These are phyloP conservation scores for Lichtheimia ramosa DNA, from an alignment of 371 early-diverging fungal species.

Conservation along the genomic window DNA sequence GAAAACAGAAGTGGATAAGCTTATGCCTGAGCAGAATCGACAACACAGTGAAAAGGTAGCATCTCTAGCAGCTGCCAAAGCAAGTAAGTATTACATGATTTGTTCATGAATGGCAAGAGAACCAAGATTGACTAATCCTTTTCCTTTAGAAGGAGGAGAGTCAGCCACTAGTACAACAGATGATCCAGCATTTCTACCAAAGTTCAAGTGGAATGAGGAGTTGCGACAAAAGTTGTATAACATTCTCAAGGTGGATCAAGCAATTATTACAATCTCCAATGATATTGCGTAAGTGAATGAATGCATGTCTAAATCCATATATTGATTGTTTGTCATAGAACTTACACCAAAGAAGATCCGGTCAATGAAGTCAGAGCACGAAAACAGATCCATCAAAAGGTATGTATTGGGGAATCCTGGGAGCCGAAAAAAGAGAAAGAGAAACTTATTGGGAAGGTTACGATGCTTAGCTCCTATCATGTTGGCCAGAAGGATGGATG, in stretches of 20 bases:
- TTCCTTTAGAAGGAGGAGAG: conserved; percentile 1
- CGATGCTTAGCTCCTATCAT: conserved; percentile 35
- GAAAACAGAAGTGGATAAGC: conserved; percentile 29
- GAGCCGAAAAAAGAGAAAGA: too few relatives aligned
- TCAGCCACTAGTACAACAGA: neutral
- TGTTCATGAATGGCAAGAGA: neutral
- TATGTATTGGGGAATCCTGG: conserved; percentile 1
- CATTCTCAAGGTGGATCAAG: conserved; percentile 37
- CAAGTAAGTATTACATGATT: conserved; percentile 3
- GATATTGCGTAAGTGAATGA: conserved; percentile 32
- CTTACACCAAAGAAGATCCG: neutral
- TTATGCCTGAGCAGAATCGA: conserved; percentile 40
- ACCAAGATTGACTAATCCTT: too few relatives aligned
- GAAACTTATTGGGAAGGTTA: neutral
- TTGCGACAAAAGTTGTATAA: conserved; percentile 32
- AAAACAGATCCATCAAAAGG: conserved; percentile 5
- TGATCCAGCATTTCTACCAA: conserved; percentile 5
- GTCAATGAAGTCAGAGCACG: neutral
- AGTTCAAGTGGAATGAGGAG: conserved; percentile 40
- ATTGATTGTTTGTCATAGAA: neutral
- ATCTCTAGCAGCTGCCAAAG: conserved; percentile 1
- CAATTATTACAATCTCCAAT: conserved; percentile 24
- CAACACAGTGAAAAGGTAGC: conserved; percentile 25
- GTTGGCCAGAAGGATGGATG: conserved; percentile 58
- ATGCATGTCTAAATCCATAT: neutral